Evolutionary conservation across 2,329 filamentous ascomycete genomes (phyloP), one percentile per base, ranked within the genome.

Genomic region (Monosporascus sp.): DNA sequence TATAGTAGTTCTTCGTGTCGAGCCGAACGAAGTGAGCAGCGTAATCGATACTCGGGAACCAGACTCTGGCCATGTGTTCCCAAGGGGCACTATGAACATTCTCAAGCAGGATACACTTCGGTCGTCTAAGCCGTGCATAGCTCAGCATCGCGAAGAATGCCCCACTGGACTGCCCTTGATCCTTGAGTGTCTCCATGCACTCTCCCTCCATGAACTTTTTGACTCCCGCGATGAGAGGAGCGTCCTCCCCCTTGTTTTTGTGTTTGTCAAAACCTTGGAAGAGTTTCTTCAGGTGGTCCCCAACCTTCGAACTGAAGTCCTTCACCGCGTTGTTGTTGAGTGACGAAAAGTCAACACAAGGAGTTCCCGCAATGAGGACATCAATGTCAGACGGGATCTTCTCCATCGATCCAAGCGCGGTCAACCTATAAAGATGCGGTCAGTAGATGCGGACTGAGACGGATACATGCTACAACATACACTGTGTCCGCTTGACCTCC

Each of bases 301-400:
- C 81, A 3, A 71, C 66, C 7, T 79, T 73, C 1, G 76, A 69
- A 0, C 85, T 65, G 0, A 68, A 67, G 53, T 82, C 83, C 17
- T 72, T 71, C 5, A 73, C 66, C 48, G 72, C 79, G 1, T 54
- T 58, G 7, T 49, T 55, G 65, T 91, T 93, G 35, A 91, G 67
- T 0, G 58, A 63, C 0, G 88, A 92, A 58, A 87, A 89, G 60
- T 92, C 88, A 2, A 89, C 86, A 59, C 89, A 94, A 0, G 87
- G 85, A 43, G 86, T 89, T 0, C 89, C 89, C 6, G 85, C 85
- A 45, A 92, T 72, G 1, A 93, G 70, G 0, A 93, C 64, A 57
- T 92, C 85, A 1, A 83, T 68, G 11, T 78, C 63, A 0, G 66
- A 67, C 0, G 87, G 87, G 1, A 90, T 80, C 1, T 67, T 50